phyloP scores from a whole-genome alignment of 768 basidiomycete species.

The Rhizopogon sp. region DNA sequence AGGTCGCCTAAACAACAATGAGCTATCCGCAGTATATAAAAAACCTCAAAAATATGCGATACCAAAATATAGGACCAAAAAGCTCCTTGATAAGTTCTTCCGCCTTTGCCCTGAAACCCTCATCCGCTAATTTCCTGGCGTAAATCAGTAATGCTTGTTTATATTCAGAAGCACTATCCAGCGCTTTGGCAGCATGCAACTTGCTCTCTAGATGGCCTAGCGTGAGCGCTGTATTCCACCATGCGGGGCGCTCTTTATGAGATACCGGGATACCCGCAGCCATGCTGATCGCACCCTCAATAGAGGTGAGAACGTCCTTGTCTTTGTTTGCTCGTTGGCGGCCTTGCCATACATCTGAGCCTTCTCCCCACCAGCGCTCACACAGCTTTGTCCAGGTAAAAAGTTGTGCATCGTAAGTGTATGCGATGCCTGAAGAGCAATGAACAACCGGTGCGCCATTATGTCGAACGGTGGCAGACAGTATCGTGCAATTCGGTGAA shows the following conservation, averaged over 20 bases:
- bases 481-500: constrained; percentile 56
- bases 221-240: constrained; percentile 82
- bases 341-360: constrained; percentile 80
- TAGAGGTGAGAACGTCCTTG: constrained; percentile 49
- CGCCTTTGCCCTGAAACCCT: constrained; percentile 81
- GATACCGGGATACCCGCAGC: constrained; percentile 30
- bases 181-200: constrained; percentile 62
- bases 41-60: constrained; percentile 23
- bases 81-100: constrained; percentile 91
- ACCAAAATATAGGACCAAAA: constrained; percentile 89
- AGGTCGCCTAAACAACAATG: constrained; percentile 50
- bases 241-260: constrained; percentile 54
- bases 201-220: constrained; percentile 87
- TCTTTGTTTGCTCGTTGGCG: constrained; percentile 50
- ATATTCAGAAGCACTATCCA: constrained; percentile 86
- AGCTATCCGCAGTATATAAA: neutral
- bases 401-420: constrained; percentile 72
- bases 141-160: constrained; percentile 71
- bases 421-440: constrained; percentile 72
- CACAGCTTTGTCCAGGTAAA: constrained; percentile 69
- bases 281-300: constrained; percentile 42
- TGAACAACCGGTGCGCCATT: constrained; percentile 78
- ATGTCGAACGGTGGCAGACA: constrained; percentile 62
- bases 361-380: constrained; percentile 81
- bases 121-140: constrained; percentile 82